Evolutionary conservation across 768 basidiomycete species (phyloP), one percentile per base, ranked within the genome.

Genomic region (Dendrothele bispora): DNA sequence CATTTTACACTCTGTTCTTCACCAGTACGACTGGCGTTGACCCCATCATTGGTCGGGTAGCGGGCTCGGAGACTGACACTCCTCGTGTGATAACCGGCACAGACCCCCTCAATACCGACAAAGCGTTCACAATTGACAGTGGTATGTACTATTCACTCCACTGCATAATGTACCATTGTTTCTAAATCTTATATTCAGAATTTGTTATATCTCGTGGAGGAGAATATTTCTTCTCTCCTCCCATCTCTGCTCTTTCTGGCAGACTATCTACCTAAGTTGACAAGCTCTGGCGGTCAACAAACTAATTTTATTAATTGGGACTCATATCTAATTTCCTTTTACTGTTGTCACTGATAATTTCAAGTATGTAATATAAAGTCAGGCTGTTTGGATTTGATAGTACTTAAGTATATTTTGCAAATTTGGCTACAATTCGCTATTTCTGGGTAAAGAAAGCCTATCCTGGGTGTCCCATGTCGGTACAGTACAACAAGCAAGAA

Each of bases 191-290:
- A 21, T 24, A 26, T 30, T 5, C 50, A 53, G 52, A 53, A 45
- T 61, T 61, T 38, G 53, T 66, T 41, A 52, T 49, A 15, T 56
- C 60, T 20, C 51, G 62, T 30, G 56, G 64, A 43, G 61, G 65
- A 36, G 65, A 62, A 37, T 62, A 62, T 41, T 67, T 63, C 51
- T 67, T 65, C 43, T 55, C 62, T n/a, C 65, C 64, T 6, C 56
- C 61, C 10, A 53, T 64, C 41, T 61, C 60, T 20, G 59, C 60
- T 32, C 49, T 66, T 20, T 29, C 32, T 26, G 41, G 30, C n/a
- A 39, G 38, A 18, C 32, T 42, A n/a, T 40, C 39, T n/a, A 4
- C 36, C n/a, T 43, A 17, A n/a, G n/a, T n/a, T n/a, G n/a, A n/a
- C n/a, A n/a, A n/a, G n/a, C n/a, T n/a, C n/a, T n/a, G n/a, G n/a